A percentile compares a stretch with the other conserved stretches of the same genome.
Evolutionary conservation across 768 basidiomycete species (phyloP).

Genomic region (Tricholoma saponaceum): DNA sequence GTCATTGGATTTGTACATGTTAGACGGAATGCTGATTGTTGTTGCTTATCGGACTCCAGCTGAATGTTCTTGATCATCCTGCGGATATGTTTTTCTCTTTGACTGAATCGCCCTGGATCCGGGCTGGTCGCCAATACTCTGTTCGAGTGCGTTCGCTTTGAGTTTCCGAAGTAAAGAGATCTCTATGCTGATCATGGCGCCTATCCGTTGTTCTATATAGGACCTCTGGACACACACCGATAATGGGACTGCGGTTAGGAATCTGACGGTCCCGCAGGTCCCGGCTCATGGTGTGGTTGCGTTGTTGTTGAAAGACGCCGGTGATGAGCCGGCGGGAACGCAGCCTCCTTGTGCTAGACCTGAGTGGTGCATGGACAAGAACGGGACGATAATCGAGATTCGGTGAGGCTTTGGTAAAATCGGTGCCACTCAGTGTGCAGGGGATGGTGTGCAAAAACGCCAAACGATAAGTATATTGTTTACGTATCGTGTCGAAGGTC

Average conservation of each 20-base stretch:
- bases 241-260: slow-evolving; percentile 62
- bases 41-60: slow-evolving; percentile 27
- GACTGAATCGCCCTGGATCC: slow-evolving; percentile 63
- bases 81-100: slow-evolving; percentile 52
- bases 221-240: slow-evolving; percentile 73
- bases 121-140: slow-evolving; percentile 56
- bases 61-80: slow-evolving; percentile 52
- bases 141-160: slow-evolving; percentile 41
- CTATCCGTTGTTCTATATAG: slow-evolving; percentile 28
- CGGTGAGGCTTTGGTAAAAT: too few relatives aligned
- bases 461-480: too few relatives aligned
- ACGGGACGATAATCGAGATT: too few relatives aligned
- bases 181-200: background rate
- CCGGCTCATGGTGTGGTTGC: slow-evolving; percentile 71
- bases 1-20: background rate
- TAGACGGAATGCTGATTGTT: background rate
- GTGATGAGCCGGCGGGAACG: slow-evolving; percentile 57
- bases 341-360: slow-evolving; percentile 53
- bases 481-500: background rate
- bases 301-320: slow-evolving; percentile 59
- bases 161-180: background rate
- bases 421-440: too few relatives aligned
- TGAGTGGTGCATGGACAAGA: slow-evolving; percentile 56
- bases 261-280: slow-evolving; percentile 48
- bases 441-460: too few relatives aligned